Percentiles rank a stretch among this genome's conserved stretches.
These are phyloP conservation scores for Trichoderma citrinoviride DNA, from an alignment of 2,329 filamentous ascomycete genomes.

Conservation along the genomic window DNA sequence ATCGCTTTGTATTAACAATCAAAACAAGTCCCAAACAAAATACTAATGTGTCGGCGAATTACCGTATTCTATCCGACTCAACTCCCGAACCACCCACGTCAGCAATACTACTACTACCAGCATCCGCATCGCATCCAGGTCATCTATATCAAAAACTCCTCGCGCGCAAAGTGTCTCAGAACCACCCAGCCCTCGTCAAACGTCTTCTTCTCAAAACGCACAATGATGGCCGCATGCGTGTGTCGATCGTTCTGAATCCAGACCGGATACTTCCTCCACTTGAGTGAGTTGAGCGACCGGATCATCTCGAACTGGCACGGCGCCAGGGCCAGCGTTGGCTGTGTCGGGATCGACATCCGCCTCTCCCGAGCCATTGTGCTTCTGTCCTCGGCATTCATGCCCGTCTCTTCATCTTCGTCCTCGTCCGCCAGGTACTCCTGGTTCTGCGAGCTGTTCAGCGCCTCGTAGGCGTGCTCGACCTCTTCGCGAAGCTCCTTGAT, in stretches of 20 bases:
- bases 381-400: conserved; percentile 40
- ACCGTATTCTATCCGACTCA: not conserved
- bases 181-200: conserved; percentile 79
- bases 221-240: conserved; percentile 86
- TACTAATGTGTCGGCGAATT: not conserved
- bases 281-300: conserved; percentile 64
- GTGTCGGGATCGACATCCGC: conserved; percentile 44
- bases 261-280: conserved; percentile 65
- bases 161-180: conserved; percentile 74
- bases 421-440: conserved; percentile 68
- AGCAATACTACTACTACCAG: not conserved
- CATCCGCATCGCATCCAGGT: not conserved
- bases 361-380: conserved; percentile 43
- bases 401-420: conserved; percentile 42
- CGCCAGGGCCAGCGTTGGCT: conserved; percentile 74
- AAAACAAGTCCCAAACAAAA: not conserved
- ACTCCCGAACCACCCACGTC: not conserved
- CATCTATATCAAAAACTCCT: conserved; percentile 62
- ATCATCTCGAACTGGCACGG: conserved; percentile 84
- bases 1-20: not conserved
- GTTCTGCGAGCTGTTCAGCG: conserved; percentile 63
- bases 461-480: conserved; percentile 75
- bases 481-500: conserved; percentile 72
- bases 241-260: conserved; percentile 77
- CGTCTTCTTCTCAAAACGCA: conserved; percentile 62